Conservation (phyloP, 2,329 filamentous ascomycete genomes). For the Monilinia vaccinii-corymbosi region DNA sequence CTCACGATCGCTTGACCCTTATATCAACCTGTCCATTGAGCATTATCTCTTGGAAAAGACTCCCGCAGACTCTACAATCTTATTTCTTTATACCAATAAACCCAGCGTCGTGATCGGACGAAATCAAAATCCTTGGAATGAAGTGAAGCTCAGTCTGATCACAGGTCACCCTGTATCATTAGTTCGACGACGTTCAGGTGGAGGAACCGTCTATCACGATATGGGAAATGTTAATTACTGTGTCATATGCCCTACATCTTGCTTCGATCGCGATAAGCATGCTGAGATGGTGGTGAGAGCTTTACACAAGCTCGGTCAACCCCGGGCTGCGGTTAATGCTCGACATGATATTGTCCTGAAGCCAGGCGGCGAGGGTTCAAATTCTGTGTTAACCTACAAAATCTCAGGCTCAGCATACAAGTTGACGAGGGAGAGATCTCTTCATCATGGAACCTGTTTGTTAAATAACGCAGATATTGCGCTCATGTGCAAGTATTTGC, state of each 20-base stretch:
- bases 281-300: slow-evolving; percentile 91
- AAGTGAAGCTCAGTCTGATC: slow-evolving; percentile 66
- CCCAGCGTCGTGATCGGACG: slow-evolving; percentile 86
- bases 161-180: slow-evolving; percentile 36
- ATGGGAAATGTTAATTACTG: slow-evolving; percentile 89
- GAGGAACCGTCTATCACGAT: slow-evolving; percentile 92
- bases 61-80: slow-evolving; percentile 60
- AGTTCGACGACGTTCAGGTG: slow-evolving; percentile 78
- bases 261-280: slow-evolving; percentile 78
- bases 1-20: slow-evolving; percentile 63
- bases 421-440: slow-evolving; percentile 66
- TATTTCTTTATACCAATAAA: slow-evolving; percentile 82
- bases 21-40: slow-evolving; percentile 88
- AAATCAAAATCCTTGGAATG: slow-evolving; percentile 97
- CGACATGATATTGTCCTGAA: slow-evolving; percentile 88
- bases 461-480: slow-evolving; percentile 66
- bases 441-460: slow-evolving; percentile 91
- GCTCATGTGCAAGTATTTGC: slow-evolving; percentile 59
- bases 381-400: slow-evolving; percentile 47
- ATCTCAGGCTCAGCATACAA: slow-evolving; percentile 95
- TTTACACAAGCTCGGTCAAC: slow-evolving; percentile 49
- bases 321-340: slow-evolving; percentile 67
- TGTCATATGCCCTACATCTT: slow-evolving; percentile 69
- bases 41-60: slow-evolving; percentile 76
- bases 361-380: slow-evolving; percentile 18